A percentile compares a stretch with the other conserved stretches of the same genome.
phyloP scores from a whole-genome alignment of 805 yeast species.

The Saccharomycopsis lassenensis region DNA sequence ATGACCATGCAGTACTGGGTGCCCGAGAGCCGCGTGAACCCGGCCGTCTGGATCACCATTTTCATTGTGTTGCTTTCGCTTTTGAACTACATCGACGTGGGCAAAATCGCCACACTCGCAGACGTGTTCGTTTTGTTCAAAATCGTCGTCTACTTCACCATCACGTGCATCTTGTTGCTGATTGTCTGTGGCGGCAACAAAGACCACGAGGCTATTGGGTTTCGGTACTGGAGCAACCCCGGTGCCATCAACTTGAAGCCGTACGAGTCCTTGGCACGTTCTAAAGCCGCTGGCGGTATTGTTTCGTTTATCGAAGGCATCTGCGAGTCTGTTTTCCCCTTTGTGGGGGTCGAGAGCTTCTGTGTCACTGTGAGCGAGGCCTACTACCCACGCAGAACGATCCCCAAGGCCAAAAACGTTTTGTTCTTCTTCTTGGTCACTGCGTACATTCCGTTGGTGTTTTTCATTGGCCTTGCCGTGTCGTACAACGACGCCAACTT shows the following conservation, averaged over 20 bases:
- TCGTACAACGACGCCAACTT: slow-evolving; percentile 32
- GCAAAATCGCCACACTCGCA: slow-evolving; percentile 31
- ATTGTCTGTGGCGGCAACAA: slow-evolving; percentile 35
- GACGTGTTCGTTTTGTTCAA: slow-evolving; percentile 29
- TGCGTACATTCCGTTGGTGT: slow-evolving; percentile 42
- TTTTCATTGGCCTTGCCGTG: slow-evolving; percentile 48
- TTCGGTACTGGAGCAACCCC: slow-evolving; percentile 34
- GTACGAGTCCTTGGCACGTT: slow-evolving; percentile 22
- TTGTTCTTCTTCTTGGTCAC: slow-evolving; percentile 43
- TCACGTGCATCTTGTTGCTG: slow-evolving; percentile 28
- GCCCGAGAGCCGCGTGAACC: slow-evolving; percentile 29
- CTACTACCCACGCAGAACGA: slow-evolving; percentile 34
- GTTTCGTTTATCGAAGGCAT: slow-evolving; percentile 43
- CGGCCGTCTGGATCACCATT: slow-evolving; percentile 41
- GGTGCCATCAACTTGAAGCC: slow-evolving; percentile 29
- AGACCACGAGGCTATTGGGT: slow-evolving; percentile 24
- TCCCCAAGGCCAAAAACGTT: slow-evolving; percentile 42
- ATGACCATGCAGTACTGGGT: slow-evolving; percentile 44
- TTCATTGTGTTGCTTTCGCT: slow-evolving; percentile 36
- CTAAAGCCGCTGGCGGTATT: slow-evolving; percentile 34
- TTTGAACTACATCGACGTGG: slow-evolving; percentile 45
- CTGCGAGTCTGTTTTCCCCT: slow-evolving; percentile 41
- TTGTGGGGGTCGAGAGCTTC: slow-evolving; percentile 39
- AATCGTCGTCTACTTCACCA: slow-evolving; percentile 29
- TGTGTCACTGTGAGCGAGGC: slow-evolving; percentile 41